Evolutionary conservation across 441 rosid species (phyloP).

Genomic region (Viola pubescens): DNA sequence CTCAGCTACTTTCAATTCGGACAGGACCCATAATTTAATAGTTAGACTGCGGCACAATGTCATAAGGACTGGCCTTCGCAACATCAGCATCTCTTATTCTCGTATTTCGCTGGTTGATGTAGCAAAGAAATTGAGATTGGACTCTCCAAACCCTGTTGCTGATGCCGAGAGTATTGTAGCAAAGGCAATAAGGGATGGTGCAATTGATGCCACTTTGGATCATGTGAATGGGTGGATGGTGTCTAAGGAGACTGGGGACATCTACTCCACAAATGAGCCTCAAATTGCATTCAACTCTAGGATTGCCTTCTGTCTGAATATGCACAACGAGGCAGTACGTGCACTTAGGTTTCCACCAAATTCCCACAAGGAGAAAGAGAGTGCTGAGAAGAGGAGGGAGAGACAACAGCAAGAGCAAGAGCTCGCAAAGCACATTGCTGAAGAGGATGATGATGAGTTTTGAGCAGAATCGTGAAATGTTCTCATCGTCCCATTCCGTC

Average conservation of each 20-base stretch:
- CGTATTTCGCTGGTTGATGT: slow-evolving; percentile 64
- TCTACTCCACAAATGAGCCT: slow-evolving; percentile 71
- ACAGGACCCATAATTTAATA: slow-evolving; percentile 60
- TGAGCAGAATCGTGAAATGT: slow-evolving; percentile 12
- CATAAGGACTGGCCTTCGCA: slow-evolving; percentile 65
- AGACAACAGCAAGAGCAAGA: slow-evolving; percentile 74
- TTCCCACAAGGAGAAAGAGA: slow-evolving; percentile 72
- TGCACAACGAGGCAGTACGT: slow-evolving; percentile 76
- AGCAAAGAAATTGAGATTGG: slow-evolving; percentile 61
- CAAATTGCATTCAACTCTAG: slow-evolving; percentile 64
- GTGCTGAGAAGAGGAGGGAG: slow-evolving; percentile 74
- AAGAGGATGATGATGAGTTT: slow-evolving; percentile 76
- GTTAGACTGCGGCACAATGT: slow-evolving; percentile 70
- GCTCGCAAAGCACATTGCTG: slow-evolving; percentile 71
- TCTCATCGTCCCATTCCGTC: slow-evolving; percentile 1
- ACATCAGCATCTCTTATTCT: slow-evolving; percentile 73
- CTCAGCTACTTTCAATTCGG: slow-evolving; percentile 43
- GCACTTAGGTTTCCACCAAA: slow-evolving; percentile 70
- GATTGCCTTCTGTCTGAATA: slow-evolving; percentile 69
- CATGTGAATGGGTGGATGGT: slow-evolving; percentile 62
- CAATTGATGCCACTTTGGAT: slow-evolving; percentile 68
- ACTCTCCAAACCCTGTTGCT: slow-evolving; percentile 53
- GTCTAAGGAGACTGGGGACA: slow-evolving; percentile 67
- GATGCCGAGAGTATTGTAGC: slow-evolving; percentile 72
- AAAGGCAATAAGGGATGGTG: slow-evolving; percentile 71